Conservation (phyloP, 2,329 filamentous ascomycete genomes). For the Aureobasidium vineae region DNA sequence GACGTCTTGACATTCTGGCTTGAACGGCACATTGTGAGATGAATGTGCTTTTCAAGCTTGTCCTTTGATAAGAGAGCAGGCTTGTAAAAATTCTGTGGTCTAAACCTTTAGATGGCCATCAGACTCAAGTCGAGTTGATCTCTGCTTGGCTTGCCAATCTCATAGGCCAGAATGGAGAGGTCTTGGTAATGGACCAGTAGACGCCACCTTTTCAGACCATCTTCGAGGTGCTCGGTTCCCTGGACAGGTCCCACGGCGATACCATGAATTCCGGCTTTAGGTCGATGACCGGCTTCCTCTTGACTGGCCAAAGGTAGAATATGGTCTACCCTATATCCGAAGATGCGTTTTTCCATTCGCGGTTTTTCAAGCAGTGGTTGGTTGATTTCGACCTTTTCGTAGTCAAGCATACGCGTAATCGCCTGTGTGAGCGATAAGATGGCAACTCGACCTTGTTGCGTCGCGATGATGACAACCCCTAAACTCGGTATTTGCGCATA, state of each 20-base stretch:
- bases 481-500: slow-evolving; percentile 65
- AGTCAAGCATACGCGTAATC: slow-evolving; percentile 1
- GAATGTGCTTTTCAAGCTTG: neutral
- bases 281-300: slow-evolving; percentile 49
- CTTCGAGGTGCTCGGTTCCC: slow-evolving; percentile 38
- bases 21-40: neutral
- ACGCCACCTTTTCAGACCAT: slow-evolving; percentile 56
- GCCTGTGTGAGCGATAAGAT: slow-evolving; percentile 59
- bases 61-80: neutral
- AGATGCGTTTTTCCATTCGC: slow-evolving; percentile 32
- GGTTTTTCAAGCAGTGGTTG: neutral
- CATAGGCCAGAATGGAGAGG: slow-evolving; percentile 68
- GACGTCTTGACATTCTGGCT: neutral
- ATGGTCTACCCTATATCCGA: slow-evolving; percentile 55
- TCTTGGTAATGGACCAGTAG: slow-evolving; percentile 71
- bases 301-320: slow-evolving; percentile 57
- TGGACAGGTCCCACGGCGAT: slow-evolving; percentile 66
- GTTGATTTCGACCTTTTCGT: neutral
- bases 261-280: slow-evolving; percentile 59
- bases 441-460: slow-evolving; percentile 63
- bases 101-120: neutral
- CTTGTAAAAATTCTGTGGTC: neutral
- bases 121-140: slow-evolving; percentile 16
- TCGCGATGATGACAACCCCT: slow-evolving; percentile 65
- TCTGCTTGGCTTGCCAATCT: slow-evolving; percentile 48